Conservation (phyloP, 2,329 filamentous ascomycete genomes). For the Hymenotorrendiella dingleyae region DNA sequence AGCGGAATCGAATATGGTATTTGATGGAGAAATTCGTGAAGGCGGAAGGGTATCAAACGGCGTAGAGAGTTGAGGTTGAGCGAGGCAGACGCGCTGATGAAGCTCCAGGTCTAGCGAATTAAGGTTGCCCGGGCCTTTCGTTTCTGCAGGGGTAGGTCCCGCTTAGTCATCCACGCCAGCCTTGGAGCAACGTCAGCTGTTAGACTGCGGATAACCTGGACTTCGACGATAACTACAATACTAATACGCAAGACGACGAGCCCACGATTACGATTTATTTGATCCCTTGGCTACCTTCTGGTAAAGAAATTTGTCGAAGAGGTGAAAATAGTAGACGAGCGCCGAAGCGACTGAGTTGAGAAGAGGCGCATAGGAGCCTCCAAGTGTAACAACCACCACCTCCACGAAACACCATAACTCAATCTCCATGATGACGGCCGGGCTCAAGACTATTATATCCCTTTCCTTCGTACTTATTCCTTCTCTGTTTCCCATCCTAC, state of each 20-base stretch:
- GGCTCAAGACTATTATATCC: conserved; percentile 97
- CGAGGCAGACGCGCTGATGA: conserved; percentile 30
- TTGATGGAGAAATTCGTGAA: conserved; percentile 3
- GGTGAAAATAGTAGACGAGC: not conserved
- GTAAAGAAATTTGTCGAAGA: not conserved
- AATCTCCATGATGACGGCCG: conserved; percentile 56
- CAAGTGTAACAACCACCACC: not conserved
- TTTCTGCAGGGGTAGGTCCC: not conserved
- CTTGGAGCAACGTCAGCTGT: conserved; percentile 18
- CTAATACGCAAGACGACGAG: not conserved
- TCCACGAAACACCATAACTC: not conserved
- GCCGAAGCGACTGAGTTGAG: not conserved
- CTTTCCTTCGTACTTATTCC: conserved; percentile 90
- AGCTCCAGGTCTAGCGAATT: conserved; percentile 20
- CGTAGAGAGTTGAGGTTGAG: conserved; percentile 5
- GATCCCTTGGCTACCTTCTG: not conserved
- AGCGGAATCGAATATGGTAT: conserved; percentile 3
- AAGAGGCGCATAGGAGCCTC: not conserved
- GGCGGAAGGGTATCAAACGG: conserved; percentile 1
- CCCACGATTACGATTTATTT: not conserved
- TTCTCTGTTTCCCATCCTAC: too few species aligned
- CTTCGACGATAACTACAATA: not conserved
- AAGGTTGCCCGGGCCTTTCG: conserved; percentile 14
- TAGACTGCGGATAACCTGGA: not conserved
- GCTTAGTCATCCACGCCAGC: not conserved